These are phyloP conservation scores for Actinomortierella ambigua DNA, from an alignment of 371 early-diverging fungal genomes.

Conservation along the genomic window DNA sequence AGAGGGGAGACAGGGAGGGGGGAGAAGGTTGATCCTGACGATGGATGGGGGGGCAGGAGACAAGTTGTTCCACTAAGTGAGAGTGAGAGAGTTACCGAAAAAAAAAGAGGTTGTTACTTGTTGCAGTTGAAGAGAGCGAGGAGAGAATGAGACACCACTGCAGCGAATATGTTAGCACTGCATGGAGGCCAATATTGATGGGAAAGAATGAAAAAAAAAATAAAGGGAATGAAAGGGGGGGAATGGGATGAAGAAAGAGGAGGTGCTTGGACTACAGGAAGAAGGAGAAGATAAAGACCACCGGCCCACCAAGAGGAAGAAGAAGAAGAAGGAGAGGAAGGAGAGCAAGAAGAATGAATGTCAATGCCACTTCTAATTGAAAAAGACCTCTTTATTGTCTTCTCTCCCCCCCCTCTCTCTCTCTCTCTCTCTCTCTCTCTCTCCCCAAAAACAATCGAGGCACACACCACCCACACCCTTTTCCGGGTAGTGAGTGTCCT, in stretches of 20 bases:
- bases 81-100: too few species aligned
- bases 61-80: too few species aligned
- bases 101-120: neutral
- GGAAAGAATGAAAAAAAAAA: neutral
- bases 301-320: neutral
- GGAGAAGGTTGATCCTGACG: neutral
- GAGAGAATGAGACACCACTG: slow-evolving; percentile 1
- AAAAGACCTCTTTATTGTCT: neutral
- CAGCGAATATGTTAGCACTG: neutral
- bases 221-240: slow-evolving; percentile 4
- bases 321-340: neutral
- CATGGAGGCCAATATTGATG: neutral
- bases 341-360: neutral
- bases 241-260: neutral
- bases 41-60: too few species aligned
- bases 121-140: neutral
- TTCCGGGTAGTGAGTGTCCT: too few species aligned
- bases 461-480: too few species aligned
- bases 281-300: neutral
- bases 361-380: neutral
- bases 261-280: neutral
- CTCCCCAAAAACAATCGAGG: too few species aligned
- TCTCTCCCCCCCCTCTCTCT: neutral
- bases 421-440: neutral
- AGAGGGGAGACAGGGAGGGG: neutral